Evolutionary conservation across 768 basidiomycete genomes (phyloP).

Genomic region (Boletus vermiculosoides): DNA sequence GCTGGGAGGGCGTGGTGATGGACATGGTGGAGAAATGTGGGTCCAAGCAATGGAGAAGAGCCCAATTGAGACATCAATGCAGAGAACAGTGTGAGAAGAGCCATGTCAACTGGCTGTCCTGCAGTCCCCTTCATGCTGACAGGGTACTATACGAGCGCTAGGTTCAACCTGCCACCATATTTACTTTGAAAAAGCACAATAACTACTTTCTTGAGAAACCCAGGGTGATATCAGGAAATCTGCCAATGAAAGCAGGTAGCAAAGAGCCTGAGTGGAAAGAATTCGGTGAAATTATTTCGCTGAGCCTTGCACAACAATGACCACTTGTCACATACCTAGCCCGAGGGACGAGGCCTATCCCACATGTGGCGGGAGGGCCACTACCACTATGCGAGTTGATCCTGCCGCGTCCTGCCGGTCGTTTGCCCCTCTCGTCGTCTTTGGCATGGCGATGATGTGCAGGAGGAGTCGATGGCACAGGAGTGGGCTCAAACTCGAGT

Average conservation of each 20-base stretch:
- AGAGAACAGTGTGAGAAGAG: slow-evolving; percentile 1
- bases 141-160: slow-evolving; percentile 3
- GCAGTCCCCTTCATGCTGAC: not conserved
- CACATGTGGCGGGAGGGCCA: too few species aligned
- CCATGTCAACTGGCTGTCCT: slow-evolving; percentile 10
- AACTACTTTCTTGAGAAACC: not conserved
- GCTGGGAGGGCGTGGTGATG: slow-evolving; percentile 41
- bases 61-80: slow-evolving; percentile 7
- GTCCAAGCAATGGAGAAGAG: not conserved
- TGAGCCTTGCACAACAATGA: not conserved
- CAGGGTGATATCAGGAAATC: not conserved
- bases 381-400: too few species aligned
- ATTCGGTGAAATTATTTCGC: not conserved
- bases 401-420: too few species aligned
- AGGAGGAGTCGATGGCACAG: too few species aligned
- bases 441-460: too few species aligned
- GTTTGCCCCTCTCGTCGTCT: too few species aligned
- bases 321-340: not conserved
- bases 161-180: not conserved
- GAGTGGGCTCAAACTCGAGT: too few species aligned
- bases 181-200: not conserved
- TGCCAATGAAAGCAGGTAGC: not conserved
- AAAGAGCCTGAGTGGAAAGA: not conserved
- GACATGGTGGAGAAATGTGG: not conserved
- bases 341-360: not conserved